phyloP scores from a whole-genome alignment of 495 filamentous ascomycete genomes.

The Lichenothelia convexa region DNA sequence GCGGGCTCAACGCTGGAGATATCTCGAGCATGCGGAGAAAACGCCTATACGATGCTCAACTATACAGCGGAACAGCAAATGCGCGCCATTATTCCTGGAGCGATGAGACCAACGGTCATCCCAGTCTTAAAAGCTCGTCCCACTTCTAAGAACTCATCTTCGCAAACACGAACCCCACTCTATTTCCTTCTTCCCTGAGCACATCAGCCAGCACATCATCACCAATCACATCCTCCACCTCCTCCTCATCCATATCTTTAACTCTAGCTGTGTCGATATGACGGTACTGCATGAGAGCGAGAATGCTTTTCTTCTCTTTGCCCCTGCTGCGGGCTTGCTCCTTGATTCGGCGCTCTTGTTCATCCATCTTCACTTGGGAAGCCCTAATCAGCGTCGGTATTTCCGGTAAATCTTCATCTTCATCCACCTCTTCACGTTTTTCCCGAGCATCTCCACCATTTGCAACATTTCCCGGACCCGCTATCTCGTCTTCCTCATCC shows the following conservation, averaged over 20 bases:
- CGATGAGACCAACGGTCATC: too few relatives aligned
- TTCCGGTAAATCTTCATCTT: constrained; percentile 6
- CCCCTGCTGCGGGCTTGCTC: constrained; percentile 27
- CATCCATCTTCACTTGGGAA: constrained; percentile 42
- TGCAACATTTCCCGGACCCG: constrained; percentile 5
- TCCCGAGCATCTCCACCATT: constrained; percentile 5
- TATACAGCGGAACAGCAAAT: too few relatives aligned
- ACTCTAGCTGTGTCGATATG: constrained; percentile 41
- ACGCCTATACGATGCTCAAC: too few relatives aligned
- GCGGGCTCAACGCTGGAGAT: too few relatives aligned
- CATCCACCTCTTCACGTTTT: constrained; percentile 14
- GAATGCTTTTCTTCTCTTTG: constrained; percentile 46
- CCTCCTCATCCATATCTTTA: constrained; percentile 15
- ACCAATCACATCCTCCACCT: constrained; percentile 25
- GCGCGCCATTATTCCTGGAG: too few relatives aligned
- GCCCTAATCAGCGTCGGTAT: constrained; percentile 29
- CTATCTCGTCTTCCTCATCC: constrained; percentile 1
- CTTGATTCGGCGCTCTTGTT: constrained; percentile 34
- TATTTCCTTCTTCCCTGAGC: constrained; percentile 39
- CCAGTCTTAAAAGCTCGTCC: too few relatives aligned
- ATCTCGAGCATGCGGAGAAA: too few relatives aligned
- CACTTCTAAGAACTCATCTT: too few relatives aligned
- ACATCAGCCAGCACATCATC: constrained; percentile 44
- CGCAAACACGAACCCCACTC: constrained; percentile 49
- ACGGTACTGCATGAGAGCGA: constrained; percentile 41